Conservation (phyloP, 2,329 filamentous ascomycete genomes). For the Trichoderma simmonsii region DNA sequence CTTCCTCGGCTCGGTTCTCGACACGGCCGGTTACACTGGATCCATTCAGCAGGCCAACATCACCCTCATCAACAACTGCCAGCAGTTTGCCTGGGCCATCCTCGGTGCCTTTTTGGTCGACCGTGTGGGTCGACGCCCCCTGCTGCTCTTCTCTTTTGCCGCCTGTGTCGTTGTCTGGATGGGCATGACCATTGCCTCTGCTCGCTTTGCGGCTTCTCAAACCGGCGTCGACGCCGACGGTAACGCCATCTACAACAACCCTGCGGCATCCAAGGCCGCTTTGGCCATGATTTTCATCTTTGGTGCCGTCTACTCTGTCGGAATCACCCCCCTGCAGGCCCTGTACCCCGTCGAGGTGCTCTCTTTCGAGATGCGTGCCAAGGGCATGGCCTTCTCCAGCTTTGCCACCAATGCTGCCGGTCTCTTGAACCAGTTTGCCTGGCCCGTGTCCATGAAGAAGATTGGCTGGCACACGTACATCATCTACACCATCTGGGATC, state of each 20-base stretch:
- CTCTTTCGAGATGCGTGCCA: slow-evolving; percentile 50
- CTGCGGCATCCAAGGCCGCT: slow-evolving; percentile 42
- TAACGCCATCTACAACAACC: slow-evolving; percentile 30
- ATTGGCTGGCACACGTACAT: slow-evolving; percentile 55
- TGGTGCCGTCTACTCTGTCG: slow-evolving; percentile 49
- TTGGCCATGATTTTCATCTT: slow-evolving; percentile 55
- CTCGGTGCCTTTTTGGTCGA: slow-evolving; percentile 50
- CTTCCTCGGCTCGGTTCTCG: slow-evolving; percentile 48
- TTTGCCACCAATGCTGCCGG: slow-evolving; percentile 43
- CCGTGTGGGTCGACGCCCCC: slow-evolving; percentile 48
- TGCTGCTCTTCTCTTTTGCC: slow-evolving; percentile 49
- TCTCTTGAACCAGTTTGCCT: slow-evolving; percentile 46
- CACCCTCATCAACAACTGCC: slow-evolving; percentile 49
- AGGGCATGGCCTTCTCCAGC: slow-evolving; percentile 50
- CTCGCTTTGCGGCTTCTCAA: slow-evolving; percentile 35
- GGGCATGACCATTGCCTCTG: slow-evolving; percentile 46
- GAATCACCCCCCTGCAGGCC: slow-evolving; percentile 33
- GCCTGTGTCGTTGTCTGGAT: slow-evolving; percentile 49
- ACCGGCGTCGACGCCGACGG: slow-evolving; percentile 30
- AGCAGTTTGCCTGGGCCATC: slow-evolving; percentile 49
- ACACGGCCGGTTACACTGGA: slow-evolving; percentile 47
- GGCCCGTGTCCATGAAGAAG: slow-evolving; percentile 44
- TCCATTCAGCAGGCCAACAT: slow-evolving; percentile 43
- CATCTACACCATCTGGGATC: slow-evolving; percentile 46
- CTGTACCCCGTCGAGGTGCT: slow-evolving; percentile 52